Evolutionary conservation across 192 early-diverging fungal species (phyloP).

Genomic region (Umbelopsis sp.): DNA sequence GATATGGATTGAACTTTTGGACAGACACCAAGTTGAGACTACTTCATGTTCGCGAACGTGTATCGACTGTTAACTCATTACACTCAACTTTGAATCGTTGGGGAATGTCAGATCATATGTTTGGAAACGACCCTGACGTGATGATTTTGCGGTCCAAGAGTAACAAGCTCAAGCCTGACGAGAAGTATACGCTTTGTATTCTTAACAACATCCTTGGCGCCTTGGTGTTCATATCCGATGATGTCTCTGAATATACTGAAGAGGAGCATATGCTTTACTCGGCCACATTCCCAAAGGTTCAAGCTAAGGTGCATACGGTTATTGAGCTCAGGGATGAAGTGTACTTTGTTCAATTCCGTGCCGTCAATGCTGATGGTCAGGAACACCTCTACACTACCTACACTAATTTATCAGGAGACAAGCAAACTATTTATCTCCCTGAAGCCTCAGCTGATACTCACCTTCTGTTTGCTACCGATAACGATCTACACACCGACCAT

Average conservation of each 20-base stretch:
- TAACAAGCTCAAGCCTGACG: slow-evolving; percentile 40
- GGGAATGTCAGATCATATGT: slow-evolving; percentile 47
- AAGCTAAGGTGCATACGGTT: slow-evolving; percentile 14
- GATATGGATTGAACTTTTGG: neutral
- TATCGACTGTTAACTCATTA: slow-evolving; percentile 50
- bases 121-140: slow-evolving; percentile 58
- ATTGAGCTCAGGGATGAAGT: slow-evolving; percentile 33
- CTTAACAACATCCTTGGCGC: slow-evolving; percentile 52
- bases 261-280: slow-evolving; percentile 38
- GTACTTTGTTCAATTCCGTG: slow-evolving; percentile 38
- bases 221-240: slow-evolving; percentile 53
- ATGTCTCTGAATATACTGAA: slow-evolving; percentile 31
- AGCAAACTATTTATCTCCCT: slow-evolving; percentile 42
- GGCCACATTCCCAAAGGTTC: slow-evolving; percentile 41
- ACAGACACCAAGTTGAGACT: slow-evolving; percentile 42
- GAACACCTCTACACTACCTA: slow-evolving; percentile 31
- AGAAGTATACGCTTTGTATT: slow-evolving; percentile 44
- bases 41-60: slow-evolving; percentile 52
- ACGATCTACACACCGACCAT: slow-evolving; percentile 18
- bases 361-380: neutral
- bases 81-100: slow-evolving; percentile 48
- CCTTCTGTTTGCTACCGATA: slow-evolving; percentile 20
- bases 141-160: slow-evolving; percentile 47
- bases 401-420: slow-evolving; percentile 39
- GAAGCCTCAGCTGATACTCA: slow-evolving; percentile 19